These are phyloP conservation scores for Botrytis porri DNA, from an alignment of 2,329 filamentous ascomycete species.

Conservation along the genomic window DNA sequence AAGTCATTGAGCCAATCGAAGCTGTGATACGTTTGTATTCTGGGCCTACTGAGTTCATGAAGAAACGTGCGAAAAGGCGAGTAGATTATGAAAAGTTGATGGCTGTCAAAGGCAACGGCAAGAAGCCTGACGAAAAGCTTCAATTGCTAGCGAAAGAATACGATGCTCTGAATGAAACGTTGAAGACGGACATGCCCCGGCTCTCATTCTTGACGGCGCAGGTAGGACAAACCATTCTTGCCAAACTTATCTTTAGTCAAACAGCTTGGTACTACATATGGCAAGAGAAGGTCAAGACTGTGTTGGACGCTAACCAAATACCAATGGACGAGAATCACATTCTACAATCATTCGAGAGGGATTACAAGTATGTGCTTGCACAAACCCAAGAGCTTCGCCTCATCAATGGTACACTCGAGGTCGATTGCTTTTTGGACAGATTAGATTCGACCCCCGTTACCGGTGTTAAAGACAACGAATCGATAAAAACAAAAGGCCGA, in stretches of 20 bases:
- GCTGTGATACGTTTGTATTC: constrained; percentile 76
- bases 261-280: constrained; percentile 78
- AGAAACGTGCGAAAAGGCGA: constrained; percentile 90
- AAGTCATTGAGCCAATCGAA: constrained; percentile 82
- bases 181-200: constrained; percentile 88
- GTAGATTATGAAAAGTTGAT: constrained; percentile 83
- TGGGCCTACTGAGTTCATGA: constrained; percentile 83
- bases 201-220: constrained; percentile 79
- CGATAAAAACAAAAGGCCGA: constrained; percentile 27
- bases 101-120: constrained; percentile 72
- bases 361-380: constrained; percentile 74
- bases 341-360: constrained; percentile 71
- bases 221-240: constrained; percentile 77
- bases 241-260: constrained; percentile 82
- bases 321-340: constrained; percentile 71
- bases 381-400: constrained; percentile 70
- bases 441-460: constrained; percentile 32
- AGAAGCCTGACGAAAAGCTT: constrained; percentile 84
- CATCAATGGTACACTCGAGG: constrained; percentile 64
- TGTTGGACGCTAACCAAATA: constrained; percentile 64
- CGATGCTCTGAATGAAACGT: constrained; percentile 76
- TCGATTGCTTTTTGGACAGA: constrained; percentile 9
- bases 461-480: constrained; percentile 6
- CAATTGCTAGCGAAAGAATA: constrained; percentile 85
- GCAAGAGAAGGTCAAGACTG: constrained; percentile 75